Conservation (phyloP, 2,329 filamentous ascomycete species). For the Pyrenophora teres region DNA sequence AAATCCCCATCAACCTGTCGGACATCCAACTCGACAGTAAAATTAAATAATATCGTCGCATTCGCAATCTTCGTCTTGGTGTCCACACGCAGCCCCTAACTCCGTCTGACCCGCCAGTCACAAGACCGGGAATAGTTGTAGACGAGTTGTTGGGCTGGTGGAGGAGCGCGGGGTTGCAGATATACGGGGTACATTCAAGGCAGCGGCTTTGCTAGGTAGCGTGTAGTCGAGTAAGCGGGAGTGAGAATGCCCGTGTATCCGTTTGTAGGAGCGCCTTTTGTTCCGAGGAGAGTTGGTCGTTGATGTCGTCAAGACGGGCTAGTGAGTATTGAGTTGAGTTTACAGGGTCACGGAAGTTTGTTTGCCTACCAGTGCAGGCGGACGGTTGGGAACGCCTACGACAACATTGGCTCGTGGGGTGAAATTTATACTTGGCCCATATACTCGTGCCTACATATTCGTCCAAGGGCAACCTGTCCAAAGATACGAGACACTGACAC, state of each 20-base stretch:
- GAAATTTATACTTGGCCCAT: not conserved
- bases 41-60: not conserved
- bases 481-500: not conserved
- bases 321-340: not conserved
- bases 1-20: not conserved
- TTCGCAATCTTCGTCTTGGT: not conserved
- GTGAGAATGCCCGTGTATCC: not conserved
- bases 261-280: not conserved
- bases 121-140: constrained; percentile 1
- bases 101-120: not conserved
- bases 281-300: not conserved
- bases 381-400: not conserved
- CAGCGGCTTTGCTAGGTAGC: not conserved
- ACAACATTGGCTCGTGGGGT: not conserved
- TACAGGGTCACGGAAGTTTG: not conserved
- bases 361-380: not conserved
- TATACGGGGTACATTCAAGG: not conserved
- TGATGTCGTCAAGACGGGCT: not conserved
- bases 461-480: not conserved
- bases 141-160: not conserved
- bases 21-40: not conserved
- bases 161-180: not conserved
- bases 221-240: not conserved
- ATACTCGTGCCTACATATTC: not conserved
- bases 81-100: not conserved